These are phyloP conservation scores for Trametes villosa DNA, from an alignment of 768 basidiomycete genomes.

Conservation along the genomic window DNA sequence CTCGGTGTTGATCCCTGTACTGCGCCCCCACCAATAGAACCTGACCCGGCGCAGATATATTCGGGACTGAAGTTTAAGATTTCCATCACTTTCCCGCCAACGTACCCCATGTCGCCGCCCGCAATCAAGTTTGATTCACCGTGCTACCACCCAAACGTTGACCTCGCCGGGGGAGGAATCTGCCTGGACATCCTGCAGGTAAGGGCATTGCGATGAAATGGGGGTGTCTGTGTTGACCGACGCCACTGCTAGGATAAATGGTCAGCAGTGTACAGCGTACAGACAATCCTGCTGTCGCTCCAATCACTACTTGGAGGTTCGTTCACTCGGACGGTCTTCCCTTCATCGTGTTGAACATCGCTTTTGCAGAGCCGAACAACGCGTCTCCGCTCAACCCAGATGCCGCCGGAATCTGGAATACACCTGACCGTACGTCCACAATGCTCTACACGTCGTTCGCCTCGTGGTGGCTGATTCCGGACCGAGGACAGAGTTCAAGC, in stretches of 20 bases:
- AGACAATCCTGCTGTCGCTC: constrained; percentile 85
- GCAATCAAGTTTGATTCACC: constrained; percentile 87
- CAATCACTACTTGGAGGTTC: constrained; percentile 87
- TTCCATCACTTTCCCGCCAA: constrained; percentile 81
- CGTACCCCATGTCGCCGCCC: constrained; percentile 88
- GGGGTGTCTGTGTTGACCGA: background rate
- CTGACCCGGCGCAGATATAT: constrained; percentile 58
- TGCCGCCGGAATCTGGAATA: constrained; percentile 81
- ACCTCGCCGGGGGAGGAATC: constrained; percentile 74
- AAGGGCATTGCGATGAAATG: background rate
- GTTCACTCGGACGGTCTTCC: constrained; percentile 19
- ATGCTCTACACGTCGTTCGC: background rate
- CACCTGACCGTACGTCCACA: constrained; percentile 56
- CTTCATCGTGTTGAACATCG: background rate
- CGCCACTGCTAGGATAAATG: constrained; percentile 71
- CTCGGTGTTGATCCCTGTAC: background rate
- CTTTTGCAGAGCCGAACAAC: constrained; percentile 83
- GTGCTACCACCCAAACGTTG: constrained; percentile 92
- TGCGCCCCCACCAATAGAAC: background rate
- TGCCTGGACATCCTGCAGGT: constrained; percentile 91
- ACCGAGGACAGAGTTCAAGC: constrained; percentile 61
- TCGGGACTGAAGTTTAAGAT: constrained; percentile 82
- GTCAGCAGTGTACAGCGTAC: constrained; percentile 92
- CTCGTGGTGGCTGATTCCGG: constrained; percentile 10
- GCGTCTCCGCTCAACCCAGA: constrained; percentile 89